Evolutionary conservation across 2,329 filamentous ascomycete genomes (phyloP).

Genomic region (Tothia fuscella): DNA sequence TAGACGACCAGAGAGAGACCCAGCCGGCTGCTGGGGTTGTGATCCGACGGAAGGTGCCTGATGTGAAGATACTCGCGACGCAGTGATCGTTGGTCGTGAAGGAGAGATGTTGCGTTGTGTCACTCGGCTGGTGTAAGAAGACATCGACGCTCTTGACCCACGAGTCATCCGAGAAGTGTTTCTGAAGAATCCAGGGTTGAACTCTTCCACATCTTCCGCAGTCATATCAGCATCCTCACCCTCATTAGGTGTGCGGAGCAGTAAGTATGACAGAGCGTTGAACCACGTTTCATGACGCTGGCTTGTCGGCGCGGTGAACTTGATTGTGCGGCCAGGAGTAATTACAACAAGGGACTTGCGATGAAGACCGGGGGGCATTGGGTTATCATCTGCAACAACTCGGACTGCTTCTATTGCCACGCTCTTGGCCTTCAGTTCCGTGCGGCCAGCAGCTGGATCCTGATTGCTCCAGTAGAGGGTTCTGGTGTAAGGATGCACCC

Average conservation of each 20-base stretch:
- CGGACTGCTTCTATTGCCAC: slow-evolving; percentile 87
- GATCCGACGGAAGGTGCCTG: neutral
- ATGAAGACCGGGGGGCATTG: slow-evolving; percentile 86
- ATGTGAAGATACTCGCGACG: neutral
- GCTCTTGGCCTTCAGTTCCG: slow-evolving; percentile 73
- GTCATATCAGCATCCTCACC: slow-evolving; percentile 38
- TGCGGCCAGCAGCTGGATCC: slow-evolving; percentile 68
- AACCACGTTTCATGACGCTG: slow-evolving; percentile 98
- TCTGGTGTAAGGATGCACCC: slow-evolving; percentile 95
- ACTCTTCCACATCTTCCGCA: slow-evolving; percentile 55
- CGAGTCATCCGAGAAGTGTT: slow-evolving; percentile 41
- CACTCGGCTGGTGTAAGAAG: slow-evolving; percentile 59
- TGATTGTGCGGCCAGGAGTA: slow-evolving; percentile 76
- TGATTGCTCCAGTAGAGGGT: slow-evolving; percentile 94
- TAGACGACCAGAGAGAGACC: slow-evolving; percentile 34
- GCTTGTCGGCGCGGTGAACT: slow-evolving; percentile 88
- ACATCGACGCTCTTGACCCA: slow-evolving; percentile 49
- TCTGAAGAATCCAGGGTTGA: slow-evolving; percentile 54
- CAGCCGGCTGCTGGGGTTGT: slow-evolving; percentile 25
- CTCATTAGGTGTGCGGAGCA: slow-evolving; percentile 53
- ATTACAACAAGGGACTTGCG: slow-evolving; percentile 86
- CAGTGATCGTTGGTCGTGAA: slow-evolving; percentile 1
- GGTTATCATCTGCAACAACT: slow-evolving; percentile 88
- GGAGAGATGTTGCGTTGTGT: slow-evolving; percentile 34
- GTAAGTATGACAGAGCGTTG: slow-evolving; percentile 86